phyloP scores from a whole-genome alignment of 257 asterid species.

The Eustoma russellianum region DNA sequence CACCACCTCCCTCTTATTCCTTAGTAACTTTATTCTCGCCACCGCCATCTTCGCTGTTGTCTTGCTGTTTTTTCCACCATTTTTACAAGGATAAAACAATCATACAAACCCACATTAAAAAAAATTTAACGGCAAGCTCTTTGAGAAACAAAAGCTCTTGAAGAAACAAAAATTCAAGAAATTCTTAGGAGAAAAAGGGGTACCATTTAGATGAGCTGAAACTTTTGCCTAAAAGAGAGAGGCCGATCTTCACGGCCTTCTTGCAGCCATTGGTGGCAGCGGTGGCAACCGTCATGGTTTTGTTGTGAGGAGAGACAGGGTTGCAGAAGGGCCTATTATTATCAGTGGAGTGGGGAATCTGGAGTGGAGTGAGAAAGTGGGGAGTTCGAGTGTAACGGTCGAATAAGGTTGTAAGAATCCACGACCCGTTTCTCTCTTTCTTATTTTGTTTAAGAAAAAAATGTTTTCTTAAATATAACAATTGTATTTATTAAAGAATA shows the following conservation, averaged over 20 bases:
- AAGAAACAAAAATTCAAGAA: neutral
- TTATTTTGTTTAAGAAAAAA: no score
- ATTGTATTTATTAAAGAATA: no score
- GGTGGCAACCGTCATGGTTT: conserved; percentile 36
- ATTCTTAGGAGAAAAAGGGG: neutral
- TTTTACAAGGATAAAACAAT: neutral
- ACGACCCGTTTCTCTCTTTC: no score
- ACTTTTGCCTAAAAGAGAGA: conserved; percentile 45
- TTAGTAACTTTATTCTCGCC: conserved; percentile 86
- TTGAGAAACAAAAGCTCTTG: neutral
- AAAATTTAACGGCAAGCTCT: neutral
- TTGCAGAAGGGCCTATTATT: neutral
- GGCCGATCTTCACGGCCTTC: conserved; percentile 51
- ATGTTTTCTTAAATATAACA: no score
- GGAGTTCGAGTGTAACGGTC: conserved; percentile 61
- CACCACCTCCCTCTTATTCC: conserved; percentile 93
- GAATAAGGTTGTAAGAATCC: no score
- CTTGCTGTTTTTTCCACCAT: conserved; percentile 39
- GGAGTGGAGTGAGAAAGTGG: conserved; percentile 1
- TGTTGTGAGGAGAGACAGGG: conserved; percentile 1
- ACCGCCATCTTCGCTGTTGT: conserved; percentile 96
- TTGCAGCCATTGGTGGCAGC: conserved; percentile 49
- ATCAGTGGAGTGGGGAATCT: no score
- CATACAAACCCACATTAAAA: neutral
- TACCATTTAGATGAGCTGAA: conserved; percentile 71